A percentile compares a stretch with the other conserved stretches of the same genome.
These are phyloP conservation scores for Urtica urens DNA, from an alignment of 306 rosid species.

Conservation along the genomic window DNA sequence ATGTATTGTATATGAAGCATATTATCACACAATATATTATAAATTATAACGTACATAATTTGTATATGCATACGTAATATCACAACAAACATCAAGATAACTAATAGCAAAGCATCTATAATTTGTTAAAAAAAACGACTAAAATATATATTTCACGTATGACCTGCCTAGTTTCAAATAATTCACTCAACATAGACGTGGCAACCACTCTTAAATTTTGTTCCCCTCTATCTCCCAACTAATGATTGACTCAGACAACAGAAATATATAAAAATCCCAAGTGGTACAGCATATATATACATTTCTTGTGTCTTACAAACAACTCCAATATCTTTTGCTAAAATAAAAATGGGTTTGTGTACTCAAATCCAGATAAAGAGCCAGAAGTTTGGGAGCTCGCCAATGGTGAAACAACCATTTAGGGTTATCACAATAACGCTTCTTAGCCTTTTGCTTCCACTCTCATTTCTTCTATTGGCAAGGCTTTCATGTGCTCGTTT, in stretches of 20 bases:
- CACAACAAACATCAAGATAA: neutral
- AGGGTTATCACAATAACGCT: constrained; percentile 45
- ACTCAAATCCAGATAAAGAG: neutral
- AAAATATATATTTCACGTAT: too few species aligned
- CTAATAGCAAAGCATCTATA: neutral
- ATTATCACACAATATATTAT: neutral
- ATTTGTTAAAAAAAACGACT: too few species aligned
- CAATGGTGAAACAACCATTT: constrained; percentile 21
- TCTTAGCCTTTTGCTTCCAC: constrained; percentile 57
- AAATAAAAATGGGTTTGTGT: neutral
- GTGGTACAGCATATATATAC: neutral
- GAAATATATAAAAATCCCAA: neutral
- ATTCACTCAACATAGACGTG: neutral
- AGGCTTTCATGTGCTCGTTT: constrained; percentile 29
- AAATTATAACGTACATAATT: neutral
- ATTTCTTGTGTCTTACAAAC: neutral
- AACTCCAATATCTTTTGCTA: neutral
- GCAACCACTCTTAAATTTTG: neutral
- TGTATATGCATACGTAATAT: neutral
- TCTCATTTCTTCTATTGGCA: constrained; percentile 66
- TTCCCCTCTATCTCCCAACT: neutral
- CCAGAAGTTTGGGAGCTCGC: constrained; percentile 16
- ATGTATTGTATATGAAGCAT: too few species aligned
- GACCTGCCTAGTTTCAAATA: neutral
- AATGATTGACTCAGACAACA: neutral